phyloP scores from a whole-genome alignment of 148 eudicot genomes.

The Vaccinium macrocarpon region DNA sequence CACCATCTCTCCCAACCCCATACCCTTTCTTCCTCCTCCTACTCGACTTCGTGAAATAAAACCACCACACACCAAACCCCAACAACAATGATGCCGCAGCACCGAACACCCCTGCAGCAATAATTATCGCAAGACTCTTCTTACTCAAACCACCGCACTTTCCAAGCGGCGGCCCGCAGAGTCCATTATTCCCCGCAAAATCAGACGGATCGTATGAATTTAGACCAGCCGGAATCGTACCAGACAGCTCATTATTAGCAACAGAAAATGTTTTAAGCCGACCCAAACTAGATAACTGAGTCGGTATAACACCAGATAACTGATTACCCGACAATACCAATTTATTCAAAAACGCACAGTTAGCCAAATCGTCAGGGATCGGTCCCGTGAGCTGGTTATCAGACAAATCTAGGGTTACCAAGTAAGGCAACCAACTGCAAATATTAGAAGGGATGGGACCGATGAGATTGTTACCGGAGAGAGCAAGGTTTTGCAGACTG shows the following conservation, averaged over 20 bases:
- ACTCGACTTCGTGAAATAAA: constrained; percentile 39
- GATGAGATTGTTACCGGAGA: constrained; percentile 52
- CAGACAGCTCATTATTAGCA: constrained; percentile 48
- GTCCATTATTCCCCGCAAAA: constrained; percentile 54
- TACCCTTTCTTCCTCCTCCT: constrained; percentile 35
- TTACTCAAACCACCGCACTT: constrained; percentile 64
- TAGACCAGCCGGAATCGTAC: constrained; percentile 47
- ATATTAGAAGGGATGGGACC: constrained; percentile 59
- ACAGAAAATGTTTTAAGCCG: constrained; percentile 56
- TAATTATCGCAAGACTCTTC: constrained; percentile 49
- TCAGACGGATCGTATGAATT: constrained; percentile 21
- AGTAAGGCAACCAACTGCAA: constrained; percentile 73
- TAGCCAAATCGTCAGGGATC: constrained; percentile 50
- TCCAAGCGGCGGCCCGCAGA: constrained; percentile 60
- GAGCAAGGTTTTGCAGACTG: constrained; percentile 49
- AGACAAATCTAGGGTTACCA: constrained; percentile 68
- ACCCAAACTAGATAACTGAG: constrained; percentile 45
- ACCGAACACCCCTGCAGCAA: constrained; percentile 71
- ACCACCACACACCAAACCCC: constrained; percentile 73
- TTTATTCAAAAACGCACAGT: constrained; percentile 62
- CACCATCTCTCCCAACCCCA: constrained; percentile 40
- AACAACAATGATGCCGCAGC: constrained; percentile 52
- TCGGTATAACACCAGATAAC: constrained; percentile 59
- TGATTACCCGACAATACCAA: constrained; percentile 44
- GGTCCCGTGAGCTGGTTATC: constrained; percentile 47